Conservation (phyloP, 176 grass and related monocot genomes). For the Calamus simplicifolius region DNA sequence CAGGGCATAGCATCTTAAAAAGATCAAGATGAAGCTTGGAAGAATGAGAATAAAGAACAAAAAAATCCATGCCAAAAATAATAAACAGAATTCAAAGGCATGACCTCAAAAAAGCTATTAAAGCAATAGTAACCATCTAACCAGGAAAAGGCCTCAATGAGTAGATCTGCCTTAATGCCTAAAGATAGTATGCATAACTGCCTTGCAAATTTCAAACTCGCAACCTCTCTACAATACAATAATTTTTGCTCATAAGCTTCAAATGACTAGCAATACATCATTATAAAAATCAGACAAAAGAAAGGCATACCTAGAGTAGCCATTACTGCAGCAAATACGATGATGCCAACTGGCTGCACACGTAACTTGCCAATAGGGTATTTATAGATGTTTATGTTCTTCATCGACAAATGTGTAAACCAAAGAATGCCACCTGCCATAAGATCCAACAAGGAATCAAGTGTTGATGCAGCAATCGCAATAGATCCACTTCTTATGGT, state of each 20-base stretch:
- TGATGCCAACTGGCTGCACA: constrained; percentile 22
- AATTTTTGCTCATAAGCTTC: too few relatives aligned
- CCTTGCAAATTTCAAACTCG: not conserved
- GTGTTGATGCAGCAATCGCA: constrained; percentile 27
- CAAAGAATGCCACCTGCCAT: constrained; percentile 29
- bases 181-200: too few relatives aligned
- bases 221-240: not conserved
- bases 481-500: constrained; percentile 20
- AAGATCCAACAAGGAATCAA: constrained; percentile 24
- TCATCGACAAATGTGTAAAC: constrained; percentile 25
- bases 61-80: too few relatives aligned
- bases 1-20: too few relatives aligned
- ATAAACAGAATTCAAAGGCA: too few relatives aligned
- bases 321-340: constrained; percentile 29
- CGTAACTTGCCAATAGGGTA: constrained; percentile 26
- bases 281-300: not conserved
- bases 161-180: too few relatives aligned
- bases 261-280: not conserved
- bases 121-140: too few relatives aligned
- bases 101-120: too few relatives aligned
- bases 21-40: too few relatives aligned
- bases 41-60: too few relatives aligned
- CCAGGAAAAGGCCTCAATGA: too few relatives aligned
- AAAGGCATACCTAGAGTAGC: constrained; percentile 17
- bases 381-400: constrained; percentile 21